Evolutionary conservation across 176 grass and related monocot genomes (phyloP).

Genomic region (Aegilops bicornis): DNA sequence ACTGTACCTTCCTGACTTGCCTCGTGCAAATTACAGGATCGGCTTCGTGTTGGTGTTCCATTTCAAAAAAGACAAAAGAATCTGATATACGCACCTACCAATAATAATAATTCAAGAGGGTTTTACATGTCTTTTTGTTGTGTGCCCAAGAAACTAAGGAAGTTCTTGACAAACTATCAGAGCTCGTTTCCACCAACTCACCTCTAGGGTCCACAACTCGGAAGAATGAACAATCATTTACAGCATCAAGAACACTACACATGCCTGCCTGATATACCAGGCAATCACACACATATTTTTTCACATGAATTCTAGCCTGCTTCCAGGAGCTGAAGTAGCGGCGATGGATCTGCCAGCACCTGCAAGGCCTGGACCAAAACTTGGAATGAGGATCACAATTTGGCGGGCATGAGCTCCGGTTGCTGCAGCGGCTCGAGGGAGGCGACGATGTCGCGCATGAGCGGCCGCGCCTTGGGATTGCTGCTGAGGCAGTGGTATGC

Average conservation of each 20-base stretch:
- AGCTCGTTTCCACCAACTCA: too few relatives aligned
- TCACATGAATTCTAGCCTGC: not conserved
- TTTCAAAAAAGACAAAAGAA: not conserved
- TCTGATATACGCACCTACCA: not conserved
- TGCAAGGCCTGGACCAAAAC: not conserved
- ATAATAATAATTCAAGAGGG: not conserved
- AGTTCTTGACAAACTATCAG: not conserved
- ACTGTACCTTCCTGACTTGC: too few relatives aligned
- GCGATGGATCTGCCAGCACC: not conserved
- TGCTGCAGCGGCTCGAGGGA: slow-evolving; percentile 68
- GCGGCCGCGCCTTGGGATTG: slow-evolving; percentile 70
- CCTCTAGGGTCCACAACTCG: not conserved
- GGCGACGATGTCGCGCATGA: slow-evolving; percentile 76
- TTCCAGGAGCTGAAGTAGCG: not conserved
- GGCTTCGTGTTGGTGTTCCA: not conserved
- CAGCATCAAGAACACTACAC: not conserved
- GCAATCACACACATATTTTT: too few relatives aligned
- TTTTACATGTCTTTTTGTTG: not conserved
- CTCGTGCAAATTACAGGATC: too few relatives aligned
- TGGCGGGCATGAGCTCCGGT: not conserved
- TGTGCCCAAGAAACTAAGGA: too few relatives aligned
- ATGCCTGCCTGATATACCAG: too few relatives aligned
- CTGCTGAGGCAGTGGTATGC: slow-evolving; percentile 79
- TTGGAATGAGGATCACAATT: not conserved
- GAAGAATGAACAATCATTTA: not conserved